Evolutionary conservation across 352 stramenopile genomes (phyloP).

Genomic region (Globisporangium alternatum): DNA sequence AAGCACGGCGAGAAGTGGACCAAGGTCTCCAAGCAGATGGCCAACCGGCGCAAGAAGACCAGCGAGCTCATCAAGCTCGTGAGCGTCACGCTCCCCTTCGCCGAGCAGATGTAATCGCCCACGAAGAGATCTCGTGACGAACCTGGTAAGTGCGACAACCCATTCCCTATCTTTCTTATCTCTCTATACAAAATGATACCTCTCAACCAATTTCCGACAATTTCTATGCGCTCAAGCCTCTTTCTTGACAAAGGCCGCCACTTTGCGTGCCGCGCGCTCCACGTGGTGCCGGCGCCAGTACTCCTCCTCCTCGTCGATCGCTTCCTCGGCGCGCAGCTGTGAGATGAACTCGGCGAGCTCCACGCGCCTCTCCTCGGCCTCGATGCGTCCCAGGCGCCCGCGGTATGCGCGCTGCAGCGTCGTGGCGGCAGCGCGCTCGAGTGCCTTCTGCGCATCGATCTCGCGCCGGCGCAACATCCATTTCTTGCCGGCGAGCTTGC

Average conservation of each 20-base stretch:
- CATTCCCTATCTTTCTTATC: neutral
- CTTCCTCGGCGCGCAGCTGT: constrained; percentile 87
- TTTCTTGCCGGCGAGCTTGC: constrained; percentile 74
- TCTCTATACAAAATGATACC: constrained; percentile 1
- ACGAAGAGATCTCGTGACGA: neutral
- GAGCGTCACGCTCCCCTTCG: constrained; percentile 70
- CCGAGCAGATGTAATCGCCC: constrained; percentile 33
- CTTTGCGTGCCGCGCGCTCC: constrained; percentile 46
- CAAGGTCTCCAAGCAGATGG: constrained; percentile 90
- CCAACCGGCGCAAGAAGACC: constrained; percentile 82
- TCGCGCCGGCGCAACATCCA: constrained; percentile 84
- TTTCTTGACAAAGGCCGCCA: constrained; percentile 63
- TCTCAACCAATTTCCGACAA: neutral
- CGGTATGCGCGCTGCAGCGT: constrained; percentile 86
- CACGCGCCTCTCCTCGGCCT: constrained; percentile 79
- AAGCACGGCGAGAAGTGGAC: constrained; percentile 96
- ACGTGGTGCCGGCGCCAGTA: constrained; percentile 63
- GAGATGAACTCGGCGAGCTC: constrained; percentile 94
- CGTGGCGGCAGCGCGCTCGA: constrained; percentile 76
- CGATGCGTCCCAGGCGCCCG: constrained; percentile 77
- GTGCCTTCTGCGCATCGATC: constrained; percentile 73
- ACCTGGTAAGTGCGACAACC: constrained; percentile 7
- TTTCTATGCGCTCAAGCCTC: constrained; percentile 28
- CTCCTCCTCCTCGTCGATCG: constrained; percentile 85
- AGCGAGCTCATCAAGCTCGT: constrained; percentile 77